These are phyloP conservation scores for Herpetospermum pedunculosum DNA, from an alignment of 306 rosid species.

Conservation along the genomic window DNA sequence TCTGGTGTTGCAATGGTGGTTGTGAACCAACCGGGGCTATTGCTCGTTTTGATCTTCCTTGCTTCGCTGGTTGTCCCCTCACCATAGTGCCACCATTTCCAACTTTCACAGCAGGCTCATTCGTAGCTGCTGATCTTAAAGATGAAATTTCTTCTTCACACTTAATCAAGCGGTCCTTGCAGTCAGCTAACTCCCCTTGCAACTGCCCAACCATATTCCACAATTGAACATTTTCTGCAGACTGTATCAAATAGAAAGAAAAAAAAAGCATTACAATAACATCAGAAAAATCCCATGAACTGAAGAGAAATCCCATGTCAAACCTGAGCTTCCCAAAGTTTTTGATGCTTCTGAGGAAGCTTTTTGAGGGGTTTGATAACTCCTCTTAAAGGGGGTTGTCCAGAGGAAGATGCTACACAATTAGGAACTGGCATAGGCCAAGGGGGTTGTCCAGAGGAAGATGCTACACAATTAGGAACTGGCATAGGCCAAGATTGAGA, in stretches of 20 bases:
- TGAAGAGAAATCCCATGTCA: neutral
- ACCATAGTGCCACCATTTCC: neutral
- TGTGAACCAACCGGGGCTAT: neutral
- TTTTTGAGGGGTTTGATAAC: slow-evolving; percentile 16
- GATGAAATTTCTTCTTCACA: slow-evolving; percentile 34
- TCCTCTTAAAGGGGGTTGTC: slow-evolving; percentile 20
- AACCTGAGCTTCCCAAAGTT: slow-evolving; percentile 52
- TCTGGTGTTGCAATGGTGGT: neutral
- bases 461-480: neutral
- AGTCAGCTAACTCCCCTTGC: slow-evolving; percentile 34
- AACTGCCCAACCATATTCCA: slow-evolving; percentile 25
- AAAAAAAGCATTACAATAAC: neutral
- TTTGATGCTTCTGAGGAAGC: slow-evolving; percentile 37
- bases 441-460: slow-evolving; percentile 4
- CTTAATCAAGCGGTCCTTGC: slow-evolving; percentile 25
- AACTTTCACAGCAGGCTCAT: neutral
- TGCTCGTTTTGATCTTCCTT: neutral
- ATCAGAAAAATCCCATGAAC: slow-evolving; percentile 1
- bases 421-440: neutral
- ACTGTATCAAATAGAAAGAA: slow-evolving; percentile 20
- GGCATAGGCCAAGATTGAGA: slow-evolving; percentile 9
- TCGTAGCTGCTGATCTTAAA: neutral
- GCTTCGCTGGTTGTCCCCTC: neutral
- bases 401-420: neutral
- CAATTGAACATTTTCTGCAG: slow-evolving; percentile 32